Evolutionary conservation across 352 stramenopile genomes (phyloP).

Genomic region (Pythium dissotocum): DNA sequence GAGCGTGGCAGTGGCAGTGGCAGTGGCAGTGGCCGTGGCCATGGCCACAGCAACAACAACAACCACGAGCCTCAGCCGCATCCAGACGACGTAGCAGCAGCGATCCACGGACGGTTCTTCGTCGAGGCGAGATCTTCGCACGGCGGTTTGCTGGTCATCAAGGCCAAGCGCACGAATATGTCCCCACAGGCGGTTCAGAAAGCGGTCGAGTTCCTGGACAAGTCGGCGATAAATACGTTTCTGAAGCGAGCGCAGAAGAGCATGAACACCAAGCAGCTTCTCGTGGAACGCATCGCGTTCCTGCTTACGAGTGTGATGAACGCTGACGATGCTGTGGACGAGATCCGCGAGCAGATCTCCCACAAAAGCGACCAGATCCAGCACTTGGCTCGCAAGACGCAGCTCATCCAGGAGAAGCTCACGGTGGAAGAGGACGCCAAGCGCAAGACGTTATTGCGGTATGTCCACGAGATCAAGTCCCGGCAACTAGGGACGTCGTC

Average conservation of each 20-base stretch:
- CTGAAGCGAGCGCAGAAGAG: conserved; percentile 93
- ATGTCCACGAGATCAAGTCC: conserved; percentile 94
- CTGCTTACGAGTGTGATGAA: conserved; percentile 72
- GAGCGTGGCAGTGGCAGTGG: conserved; percentile 26
- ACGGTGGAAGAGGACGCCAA: conserved; percentile 95
- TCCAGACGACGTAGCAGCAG: conserved; percentile 61
- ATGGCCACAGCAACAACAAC: conserved; percentile 25
- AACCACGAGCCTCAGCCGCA: conserved; percentile 31
- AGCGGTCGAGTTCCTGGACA: conserved; percentile 89
- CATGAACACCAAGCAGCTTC: conserved; percentile 91
- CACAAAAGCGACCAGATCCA: conserved; percentile 82
- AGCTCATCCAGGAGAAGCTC: conserved; percentile 83
- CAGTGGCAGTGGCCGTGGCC: conserved; percentile 10
- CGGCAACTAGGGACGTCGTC: conserved; percentile 20
- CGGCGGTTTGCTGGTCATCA: conserved; percentile 88
- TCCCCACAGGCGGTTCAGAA: conserved; percentile 50
- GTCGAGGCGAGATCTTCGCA: conserved; percentile 81
- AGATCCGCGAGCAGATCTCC: conserved; percentile 49
- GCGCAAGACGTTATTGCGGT: conserved; percentile 92
- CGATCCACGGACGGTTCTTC: conserved; percentile 82
- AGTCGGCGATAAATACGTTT: conserved; percentile 90
- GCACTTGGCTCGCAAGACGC: conserved; percentile 69
- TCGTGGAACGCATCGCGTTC: conserved; percentile 89
- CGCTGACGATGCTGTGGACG: conserved; percentile 69
- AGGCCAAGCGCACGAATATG: conserved; percentile 89